Conservation (phyloP, 73 alveolate genomes). For the Uronychia binucleata region DNA sequence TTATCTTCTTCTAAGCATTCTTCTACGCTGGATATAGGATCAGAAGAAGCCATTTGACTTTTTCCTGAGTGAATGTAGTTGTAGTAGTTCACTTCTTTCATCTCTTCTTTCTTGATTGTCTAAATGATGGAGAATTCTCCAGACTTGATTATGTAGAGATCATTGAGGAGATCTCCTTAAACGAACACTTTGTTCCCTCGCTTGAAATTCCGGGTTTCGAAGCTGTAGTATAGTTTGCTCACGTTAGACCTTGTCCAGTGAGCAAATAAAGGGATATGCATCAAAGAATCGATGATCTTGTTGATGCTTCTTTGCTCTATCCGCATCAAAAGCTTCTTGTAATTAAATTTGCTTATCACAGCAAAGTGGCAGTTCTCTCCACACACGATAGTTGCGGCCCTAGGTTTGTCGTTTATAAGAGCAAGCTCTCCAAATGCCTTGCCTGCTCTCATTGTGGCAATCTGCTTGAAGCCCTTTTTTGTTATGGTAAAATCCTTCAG, state of each 20-base stretch:
- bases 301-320: conserved; percentile 23
- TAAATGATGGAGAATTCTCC: neutral
- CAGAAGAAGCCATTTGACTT: neutral
- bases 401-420: conserved; percentile 30
- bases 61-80: neutral
- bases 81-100: neutral
- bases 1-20: neutral
- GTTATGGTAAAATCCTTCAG: neutral
- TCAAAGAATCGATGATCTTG: conserved; percentile 27
- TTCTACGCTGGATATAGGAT: neutral
- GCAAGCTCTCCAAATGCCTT: conserved; percentile 51
- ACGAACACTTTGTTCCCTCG: neutral
- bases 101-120: neutral
- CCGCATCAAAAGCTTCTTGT: conserved; percentile 26
- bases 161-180: neutral
- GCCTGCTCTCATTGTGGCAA: conserved; percentile 23
- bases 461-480: neutral
- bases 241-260: conserved; percentile 16
- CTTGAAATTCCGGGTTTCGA: conserved; percentile 14
- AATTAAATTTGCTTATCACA: conserved; percentile 31
- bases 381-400: conserved; percentile 50
- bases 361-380: conserved; percentile 39
- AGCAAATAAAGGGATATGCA: conserved; percentile 8
- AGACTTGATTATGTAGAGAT: neutral
- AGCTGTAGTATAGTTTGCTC: conserved; percentile 30